A percentile compares a stretch with the other conserved stretches of the same genome.
These are phyloP conservation scores for Scenedesmus sp. DNA, from an alignment of 163 green algal genomes.

Conservation along the genomic window DNA sequence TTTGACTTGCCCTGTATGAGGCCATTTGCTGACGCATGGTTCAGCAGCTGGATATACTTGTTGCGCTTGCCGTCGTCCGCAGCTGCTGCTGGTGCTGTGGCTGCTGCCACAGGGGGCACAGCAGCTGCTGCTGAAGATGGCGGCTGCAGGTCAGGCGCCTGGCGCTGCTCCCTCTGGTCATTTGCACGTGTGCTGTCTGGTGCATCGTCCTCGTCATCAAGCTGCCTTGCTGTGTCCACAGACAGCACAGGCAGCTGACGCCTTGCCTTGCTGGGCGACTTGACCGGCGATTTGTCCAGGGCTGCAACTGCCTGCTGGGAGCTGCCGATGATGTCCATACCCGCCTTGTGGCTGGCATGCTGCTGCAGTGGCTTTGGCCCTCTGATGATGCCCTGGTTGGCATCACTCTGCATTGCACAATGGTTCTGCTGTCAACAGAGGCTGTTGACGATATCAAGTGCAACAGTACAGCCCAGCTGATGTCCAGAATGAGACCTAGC, in stretches of 20 bases:
- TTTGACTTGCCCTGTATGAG: not conserved
- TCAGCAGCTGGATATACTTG: constrained; percentile 44
- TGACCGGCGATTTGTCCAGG: not conserved
- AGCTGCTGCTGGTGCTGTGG: not conserved
- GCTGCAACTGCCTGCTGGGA: not conserved
- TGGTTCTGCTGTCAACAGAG: not conserved
- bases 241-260: not conserved
- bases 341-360: not conserved
- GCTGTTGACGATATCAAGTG: not conserved
- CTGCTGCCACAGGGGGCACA: not conserved
- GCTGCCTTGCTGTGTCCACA: not conserved
- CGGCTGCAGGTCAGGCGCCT: not conserved
- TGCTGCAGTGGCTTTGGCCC: not conserved
- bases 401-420: not conserved
- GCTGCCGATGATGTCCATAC: not conserved
- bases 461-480: not conserved
- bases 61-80: not conserved
- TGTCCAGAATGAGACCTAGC: not conserved
- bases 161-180: constrained; percentile 15
- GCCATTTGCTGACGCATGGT: not conserved
- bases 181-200: constrained; percentile 12
- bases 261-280: not conserved
- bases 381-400: not conserved
- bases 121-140: not conserved
- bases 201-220: not conserved